Conservation (phyloP, 2,329 filamentous ascomycete species). For the Endoconidiophora laricicola region DNA sequence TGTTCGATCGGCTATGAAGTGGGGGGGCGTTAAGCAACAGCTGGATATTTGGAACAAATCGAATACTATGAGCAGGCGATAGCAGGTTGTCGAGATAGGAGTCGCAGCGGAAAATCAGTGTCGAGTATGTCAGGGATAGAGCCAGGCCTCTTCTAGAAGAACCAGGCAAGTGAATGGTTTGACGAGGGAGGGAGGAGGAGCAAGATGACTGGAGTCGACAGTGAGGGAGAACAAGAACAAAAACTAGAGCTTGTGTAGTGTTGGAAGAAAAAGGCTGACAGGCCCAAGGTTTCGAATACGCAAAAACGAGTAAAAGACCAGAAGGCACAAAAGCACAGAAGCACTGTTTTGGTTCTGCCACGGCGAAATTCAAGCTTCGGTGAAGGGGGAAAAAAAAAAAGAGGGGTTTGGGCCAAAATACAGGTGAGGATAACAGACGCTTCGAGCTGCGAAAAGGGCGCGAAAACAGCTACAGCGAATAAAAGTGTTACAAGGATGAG, state of each 20-base stretch:
- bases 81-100: background rate
- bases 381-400: too few species aligned
- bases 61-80: too few species aligned
- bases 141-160: background rate
- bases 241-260: background rate
- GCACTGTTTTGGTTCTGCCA: too few species aligned
- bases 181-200: background rate
- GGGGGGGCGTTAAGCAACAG: background rate
- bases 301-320: background rate
- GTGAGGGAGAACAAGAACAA: background rate
- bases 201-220: background rate
- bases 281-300: too few species aligned
- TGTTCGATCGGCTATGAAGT: background rate
- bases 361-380: too few species aligned
- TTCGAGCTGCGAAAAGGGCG: too few species aligned
- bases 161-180: background rate
- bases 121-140: background rate
- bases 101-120: background rate
- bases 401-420: too few species aligned
- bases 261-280: background rate
- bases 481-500: too few species aligned
- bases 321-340: background rate
- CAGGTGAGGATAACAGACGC: too few species aligned
- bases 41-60: background rate
- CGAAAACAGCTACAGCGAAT: too few species aligned